Percentiles rank a stretch among this genome's conserved stretches.
phyloP scores from a whole-genome alignment of 2,329 filamentous ascomycete genomes.

The Alternaria dauci region DNA sequence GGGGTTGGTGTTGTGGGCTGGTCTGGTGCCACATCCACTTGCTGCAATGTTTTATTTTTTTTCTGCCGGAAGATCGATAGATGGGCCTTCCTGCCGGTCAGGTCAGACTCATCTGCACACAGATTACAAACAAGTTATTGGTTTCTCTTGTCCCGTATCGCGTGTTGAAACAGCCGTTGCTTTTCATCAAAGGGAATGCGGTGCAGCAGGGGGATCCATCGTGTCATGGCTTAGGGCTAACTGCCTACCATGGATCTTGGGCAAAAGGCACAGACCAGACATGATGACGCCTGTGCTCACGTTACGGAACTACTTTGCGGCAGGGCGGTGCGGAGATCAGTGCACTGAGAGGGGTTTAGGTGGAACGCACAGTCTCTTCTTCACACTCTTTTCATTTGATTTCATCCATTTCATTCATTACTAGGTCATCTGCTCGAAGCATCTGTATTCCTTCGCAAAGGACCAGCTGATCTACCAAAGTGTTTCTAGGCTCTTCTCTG shows the following conservation, averaged over 20 bases:
- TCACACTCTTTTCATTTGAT: conserved; percentile 21
- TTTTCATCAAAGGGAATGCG: not conserved
- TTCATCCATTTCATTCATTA: conserved; percentile 32
- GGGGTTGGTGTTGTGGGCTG: conserved; percentile 26
- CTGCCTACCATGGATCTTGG: conserved; percentile 26
- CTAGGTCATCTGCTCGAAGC: conserved; percentile 27
- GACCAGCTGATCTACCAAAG: conserved; percentile 25
- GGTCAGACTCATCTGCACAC: not conserved
- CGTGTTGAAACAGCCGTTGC: conserved; percentile 3
- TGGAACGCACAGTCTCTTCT: conserved; percentile 28
- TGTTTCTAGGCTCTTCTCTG: conserved; percentile 14
- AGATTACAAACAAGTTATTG: not conserved
- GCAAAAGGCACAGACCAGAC: conserved; percentile 26
- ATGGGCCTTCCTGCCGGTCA: not conserved
- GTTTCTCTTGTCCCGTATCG: not conserved
- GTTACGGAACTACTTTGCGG: conserved; percentile 39
- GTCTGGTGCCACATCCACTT: conserved; percentile 11
- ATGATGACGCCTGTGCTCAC: conserved; percentile 36
- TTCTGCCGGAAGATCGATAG: not conserved
- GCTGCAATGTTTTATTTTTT: conserved; percentile 23
- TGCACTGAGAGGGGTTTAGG: conserved; percentile 29
- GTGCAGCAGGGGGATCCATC: conserved; percentile 2
- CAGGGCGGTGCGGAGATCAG: conserved; percentile 31
- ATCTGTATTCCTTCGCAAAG: conserved; percentile 15
- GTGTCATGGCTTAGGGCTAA: conserved; percentile 16